Conservation (phyloP, 305 asterid species). For the Fraxinus latifolia region DNA sequence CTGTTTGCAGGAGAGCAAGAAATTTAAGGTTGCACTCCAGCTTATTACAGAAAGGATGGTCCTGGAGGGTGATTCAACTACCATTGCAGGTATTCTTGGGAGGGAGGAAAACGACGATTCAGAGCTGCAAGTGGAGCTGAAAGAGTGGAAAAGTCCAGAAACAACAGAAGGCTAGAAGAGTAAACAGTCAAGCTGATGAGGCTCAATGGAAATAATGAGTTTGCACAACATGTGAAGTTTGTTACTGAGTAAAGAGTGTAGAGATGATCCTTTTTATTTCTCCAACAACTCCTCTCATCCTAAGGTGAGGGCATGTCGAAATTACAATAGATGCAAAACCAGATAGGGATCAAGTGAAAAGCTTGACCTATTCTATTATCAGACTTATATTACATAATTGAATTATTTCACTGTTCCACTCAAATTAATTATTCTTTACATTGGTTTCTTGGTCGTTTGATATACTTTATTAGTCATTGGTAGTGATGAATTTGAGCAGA, state of each 20-base stretch:
- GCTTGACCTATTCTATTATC: neutral
- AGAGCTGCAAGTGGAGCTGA: neutral
- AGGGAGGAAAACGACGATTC: neutral
- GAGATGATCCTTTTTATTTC: neutral
- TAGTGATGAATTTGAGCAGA: neutral
- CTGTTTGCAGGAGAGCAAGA: neutral
- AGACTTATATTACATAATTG: neutral
- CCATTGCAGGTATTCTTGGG: neutral
- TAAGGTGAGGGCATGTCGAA: neutral
- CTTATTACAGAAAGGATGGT: neutral
- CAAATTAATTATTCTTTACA: neutral
- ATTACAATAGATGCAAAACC: neutral
- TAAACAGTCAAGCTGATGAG: neutral
- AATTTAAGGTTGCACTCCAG: neutral
- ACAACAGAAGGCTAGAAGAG: neutral
- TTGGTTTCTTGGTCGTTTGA: neutral
- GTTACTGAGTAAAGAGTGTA: neutral
- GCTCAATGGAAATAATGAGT: neutral
- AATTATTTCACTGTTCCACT: neutral
- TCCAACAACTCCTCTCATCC: neutral
- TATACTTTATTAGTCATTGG: neutral
- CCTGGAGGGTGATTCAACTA: neutral
- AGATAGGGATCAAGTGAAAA: neutral
- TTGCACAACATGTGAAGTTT: neutral
- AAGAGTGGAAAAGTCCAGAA: neutral